These are phyloP conservation scores for Ascoidea rubescens DNA, from an alignment of 805 yeast species.

Conservation along the genomic window DNA sequence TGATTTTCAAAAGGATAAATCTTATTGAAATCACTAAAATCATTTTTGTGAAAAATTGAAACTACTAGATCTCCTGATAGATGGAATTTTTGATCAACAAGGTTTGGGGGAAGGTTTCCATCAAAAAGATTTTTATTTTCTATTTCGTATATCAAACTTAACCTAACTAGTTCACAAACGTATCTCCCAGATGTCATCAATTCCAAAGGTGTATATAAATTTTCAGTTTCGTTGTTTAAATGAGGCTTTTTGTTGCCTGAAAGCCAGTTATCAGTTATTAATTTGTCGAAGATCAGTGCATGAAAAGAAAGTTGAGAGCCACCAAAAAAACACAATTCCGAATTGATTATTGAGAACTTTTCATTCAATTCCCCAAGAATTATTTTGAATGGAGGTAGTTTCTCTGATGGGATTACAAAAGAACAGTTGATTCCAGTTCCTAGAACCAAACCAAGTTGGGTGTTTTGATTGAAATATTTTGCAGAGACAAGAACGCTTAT, in stretches of 20 bases:
- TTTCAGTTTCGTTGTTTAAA: background rate
- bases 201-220: conserved; percentile 8
- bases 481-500: conserved; percentile 5
- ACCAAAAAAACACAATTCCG: conserved; percentile 10
- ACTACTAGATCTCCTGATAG: background rate
- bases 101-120: background rate
- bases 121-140: background rate
- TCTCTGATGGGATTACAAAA: background rate
- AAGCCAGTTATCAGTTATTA: background rate
- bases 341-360: conserved; percentile 1
- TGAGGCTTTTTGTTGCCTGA: background rate
- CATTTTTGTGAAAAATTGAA: background rate
- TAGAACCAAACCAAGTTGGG: conserved; percentile 11
- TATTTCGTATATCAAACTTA: background rate
- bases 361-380: background rate
- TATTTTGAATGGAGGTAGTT: background rate
- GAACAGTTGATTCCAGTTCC: conserved; percentile 10
- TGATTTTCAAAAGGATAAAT: background rate
- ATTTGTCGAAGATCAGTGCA: background rate
- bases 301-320: background rate
- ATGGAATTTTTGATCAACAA: background rate
- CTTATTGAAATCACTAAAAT: too few relatives aligned
- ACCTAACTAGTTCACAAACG: conserved; percentile 3
- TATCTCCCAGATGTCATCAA: conserved; percentile 10
- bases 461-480: background rate